Evolutionary conservation across 1,284 basidiomycete genomes (phyloP).

Genomic region (Porodaedalea pini): DNA sequence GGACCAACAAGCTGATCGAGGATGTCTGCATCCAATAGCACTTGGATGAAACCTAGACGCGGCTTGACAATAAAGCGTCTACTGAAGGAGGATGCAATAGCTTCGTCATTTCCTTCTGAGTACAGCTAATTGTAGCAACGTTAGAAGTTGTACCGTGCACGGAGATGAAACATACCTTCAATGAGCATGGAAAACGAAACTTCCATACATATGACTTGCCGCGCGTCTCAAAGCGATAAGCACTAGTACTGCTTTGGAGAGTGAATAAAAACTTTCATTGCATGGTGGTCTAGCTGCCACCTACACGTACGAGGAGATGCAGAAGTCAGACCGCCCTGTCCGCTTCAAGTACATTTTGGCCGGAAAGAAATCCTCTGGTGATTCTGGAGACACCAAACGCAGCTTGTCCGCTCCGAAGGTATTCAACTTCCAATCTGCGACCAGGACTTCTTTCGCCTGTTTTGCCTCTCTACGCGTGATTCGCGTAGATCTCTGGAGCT

Average conservation of each 20-base stretch:
- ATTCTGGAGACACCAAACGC: not conserved
- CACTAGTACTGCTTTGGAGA: not conserved
- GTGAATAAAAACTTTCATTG: not conserved
- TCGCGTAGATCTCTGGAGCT: not conserved
- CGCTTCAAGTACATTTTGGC: not conserved
- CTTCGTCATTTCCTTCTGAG: not conserved
- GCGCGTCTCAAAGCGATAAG: not conserved
- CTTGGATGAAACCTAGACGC: not conserved
- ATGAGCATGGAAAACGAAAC: not conserved
- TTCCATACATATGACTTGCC: not conserved
- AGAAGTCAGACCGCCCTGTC: not conserved
- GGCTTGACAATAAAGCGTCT: not conserved
- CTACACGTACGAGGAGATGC: not conserved
- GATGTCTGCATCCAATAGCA: not conserved
- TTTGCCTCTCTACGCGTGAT: not conserved
- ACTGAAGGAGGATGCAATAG: not conserved
- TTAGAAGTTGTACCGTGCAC: too few species aligned
- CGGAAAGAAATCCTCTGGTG: not conserved
- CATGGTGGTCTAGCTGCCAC: too few species aligned
- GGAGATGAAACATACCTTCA: not conserved
- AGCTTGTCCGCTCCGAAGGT: not conserved
- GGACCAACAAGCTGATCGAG: not conserved
- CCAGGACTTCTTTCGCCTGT: not conserved
- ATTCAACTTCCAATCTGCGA: not conserved
- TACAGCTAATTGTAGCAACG: too few species aligned